A percentile compares a stretch with the other conserved stretches of the same genome.
Evolutionary conservation across 2,329 filamentous ascomycete species (phyloP).

Genomic region (Aspergillus felis): DNA sequence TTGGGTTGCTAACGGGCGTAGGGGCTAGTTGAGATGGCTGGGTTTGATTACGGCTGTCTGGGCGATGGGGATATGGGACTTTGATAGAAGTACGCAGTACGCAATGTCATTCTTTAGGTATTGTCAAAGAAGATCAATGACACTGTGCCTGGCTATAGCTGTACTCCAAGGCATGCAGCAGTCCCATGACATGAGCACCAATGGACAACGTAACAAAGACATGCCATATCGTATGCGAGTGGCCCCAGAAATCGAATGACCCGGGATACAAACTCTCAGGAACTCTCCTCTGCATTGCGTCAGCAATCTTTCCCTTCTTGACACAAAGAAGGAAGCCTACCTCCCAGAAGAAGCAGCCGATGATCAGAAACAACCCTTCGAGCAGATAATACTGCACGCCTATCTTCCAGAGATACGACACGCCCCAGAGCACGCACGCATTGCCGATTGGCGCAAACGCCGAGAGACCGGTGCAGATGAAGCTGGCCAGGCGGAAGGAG

Average conservation of each 20-base stretch:
- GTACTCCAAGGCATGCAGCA: conserved; percentile 31
- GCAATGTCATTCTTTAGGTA: too few relatives aligned
- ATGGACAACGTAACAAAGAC: conserved; percentile 39
- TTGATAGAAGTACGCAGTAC: too few relatives aligned
- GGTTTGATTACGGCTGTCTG: background rate
- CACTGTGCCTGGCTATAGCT: conserved; percentile 19
- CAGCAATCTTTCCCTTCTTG: too few relatives aligned
- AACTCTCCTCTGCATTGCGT: conserved; percentile 9
- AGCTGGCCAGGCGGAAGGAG: conserved; percentile 22
- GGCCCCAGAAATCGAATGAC: conserved; percentile 31
- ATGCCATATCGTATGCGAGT: conserved; percentile 34
- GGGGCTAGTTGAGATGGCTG: background rate
- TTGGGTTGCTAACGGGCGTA: background rate
- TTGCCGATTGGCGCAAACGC: conserved; percentile 34
- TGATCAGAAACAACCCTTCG: conserved; percentile 28
- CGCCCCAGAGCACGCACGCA: conserved; percentile 22
- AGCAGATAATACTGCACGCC: conserved; percentile 32
- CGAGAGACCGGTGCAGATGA: conserved; percentile 29
- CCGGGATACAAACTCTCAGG: conserved; percentile 27
- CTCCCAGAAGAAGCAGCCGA: conserved; percentile 27
- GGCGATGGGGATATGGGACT: too few relatives aligned
- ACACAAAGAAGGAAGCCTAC: background rate
- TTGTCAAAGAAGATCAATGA: too few relatives aligned
- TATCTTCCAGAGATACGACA: conserved; percentile 18
- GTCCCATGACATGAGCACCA: conserved; percentile 26